Base-by-base conservation (phyloP, 805 yeast species). In the Priceomyces fermenticarens region DNA sequence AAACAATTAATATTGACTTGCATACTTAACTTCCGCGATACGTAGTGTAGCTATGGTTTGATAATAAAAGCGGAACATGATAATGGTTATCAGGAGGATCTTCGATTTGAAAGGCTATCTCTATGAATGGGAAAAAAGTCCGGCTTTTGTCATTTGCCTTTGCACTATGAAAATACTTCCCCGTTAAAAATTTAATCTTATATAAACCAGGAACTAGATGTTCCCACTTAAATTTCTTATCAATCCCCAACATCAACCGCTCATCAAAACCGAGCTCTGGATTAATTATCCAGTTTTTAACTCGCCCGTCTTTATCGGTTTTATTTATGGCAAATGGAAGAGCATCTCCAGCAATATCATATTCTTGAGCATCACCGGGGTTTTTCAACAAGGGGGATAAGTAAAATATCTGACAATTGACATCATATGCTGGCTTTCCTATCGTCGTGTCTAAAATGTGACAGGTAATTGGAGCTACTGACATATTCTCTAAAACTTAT, bases 111-210 rank as follows among this genome's bases (percentile, higher is more conserved):
- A 90, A 90, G 0, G 74, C 70, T 30, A 90, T 85, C 45, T 90
- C 97, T 7, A 89, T 88, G 55, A 77, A 84, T 0, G 97, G 97
- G 70, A 89, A 90, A 58, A 89, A 89, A 1, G 89, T 83, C 42
- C 71, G 63, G 42, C 63, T 61, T 35, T 51, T 55, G 6, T 20
- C 25, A 30, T 44, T 53, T n/a, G n/a, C n/a, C 3, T 52, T 46
- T 28, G 63, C 52, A 10, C 49, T 51, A 28, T 51, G 54, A 42
- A 85, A 81, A 56, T 88, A 88, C 30, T 77, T 74, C 3, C 83
- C 83, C 0, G 95, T 85, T 39, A 83, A 80, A 57, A 88, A 90
- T 51, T 86, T 71, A 53, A 88, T 81, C 64, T 79, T 83, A 65
- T 88, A 87, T 25, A 78, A 61, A 0, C 96, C 96, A 1, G 84